phyloP scores from a whole-genome alignment of 1,139 yeast species.

The Hansenula lynferdii region DNA sequence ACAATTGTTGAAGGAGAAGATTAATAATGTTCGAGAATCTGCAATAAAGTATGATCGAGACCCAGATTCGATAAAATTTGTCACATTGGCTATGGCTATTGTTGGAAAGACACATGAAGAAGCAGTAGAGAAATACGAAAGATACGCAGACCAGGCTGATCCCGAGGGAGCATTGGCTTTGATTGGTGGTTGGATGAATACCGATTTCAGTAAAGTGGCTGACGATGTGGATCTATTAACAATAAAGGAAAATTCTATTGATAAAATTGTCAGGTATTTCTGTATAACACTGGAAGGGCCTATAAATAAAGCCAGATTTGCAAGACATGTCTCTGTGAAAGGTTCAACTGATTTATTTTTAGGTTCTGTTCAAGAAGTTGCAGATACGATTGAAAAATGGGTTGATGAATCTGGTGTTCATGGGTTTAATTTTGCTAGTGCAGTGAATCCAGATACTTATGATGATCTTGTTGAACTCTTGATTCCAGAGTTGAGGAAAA shows the following conservation, averaged over 20 bases:
- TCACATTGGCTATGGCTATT: constrained; percentile 22
- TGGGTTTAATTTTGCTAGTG: constrained; percentile 31
- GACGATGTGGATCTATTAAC: constrained; percentile 24
- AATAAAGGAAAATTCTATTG: constrained; percentile 21
- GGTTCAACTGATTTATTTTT: constrained; percentile 27
- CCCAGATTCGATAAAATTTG: constrained; percentile 22
- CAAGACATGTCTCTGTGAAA: constrained; percentile 26
- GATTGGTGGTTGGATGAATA: constrained; percentile 30
- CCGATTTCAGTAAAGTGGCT: constrained; percentile 23
- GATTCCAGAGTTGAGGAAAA: constrained; percentile 27
- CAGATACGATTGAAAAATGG: constrained; percentile 29
- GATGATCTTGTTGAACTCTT: constrained; percentile 28
- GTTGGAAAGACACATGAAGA: constrained; percentile 27
- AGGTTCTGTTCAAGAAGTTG: constrained; percentile 28
- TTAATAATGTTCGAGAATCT: constrained; percentile 19
- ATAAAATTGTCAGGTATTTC: constrained; percentile 18
- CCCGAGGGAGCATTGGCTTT: constrained; percentile 28
- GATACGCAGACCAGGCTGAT: constrained; percentile 21
- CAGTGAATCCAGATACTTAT: constrained; percentile 27
- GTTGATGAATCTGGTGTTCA: constrained; percentile 29
- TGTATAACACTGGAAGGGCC: constrained; percentile 20
- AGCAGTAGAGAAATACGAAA: constrained; percentile 23
- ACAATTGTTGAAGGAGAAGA: constrained; percentile 14
- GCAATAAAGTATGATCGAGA: constrained; percentile 20
- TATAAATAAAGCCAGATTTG: constrained; percentile 17